These are phyloP conservation scores for Geotrichum cucujoidarum DNA, from an alignment of 1,139 yeast species.

Conservation along the genomic window DNA sequence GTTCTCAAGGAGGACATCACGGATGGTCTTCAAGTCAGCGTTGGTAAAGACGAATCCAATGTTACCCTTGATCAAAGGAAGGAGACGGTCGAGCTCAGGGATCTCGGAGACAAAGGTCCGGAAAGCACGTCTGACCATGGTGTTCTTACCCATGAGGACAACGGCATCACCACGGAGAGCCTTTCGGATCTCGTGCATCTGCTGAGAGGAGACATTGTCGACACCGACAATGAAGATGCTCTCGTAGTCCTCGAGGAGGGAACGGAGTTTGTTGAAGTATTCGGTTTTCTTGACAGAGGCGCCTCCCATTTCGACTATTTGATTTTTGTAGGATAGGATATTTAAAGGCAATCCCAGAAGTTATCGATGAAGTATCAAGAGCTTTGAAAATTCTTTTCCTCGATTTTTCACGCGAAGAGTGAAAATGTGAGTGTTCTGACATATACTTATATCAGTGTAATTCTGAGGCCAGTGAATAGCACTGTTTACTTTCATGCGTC, in stretches of 20 bases:
- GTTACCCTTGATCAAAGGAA: conserved; percentile 95
- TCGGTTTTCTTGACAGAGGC: conserved; percentile 94
- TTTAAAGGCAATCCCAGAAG: conserved; percentile 62
- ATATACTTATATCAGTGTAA: too few relatives aligned
- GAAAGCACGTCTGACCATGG: conserved; percentile 99
- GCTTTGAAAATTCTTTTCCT: too few relatives aligned
- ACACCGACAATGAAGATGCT: conserved; percentile 98
- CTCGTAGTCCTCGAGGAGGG: conserved; percentile 92
- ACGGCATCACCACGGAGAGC: conserved; percentile 91
- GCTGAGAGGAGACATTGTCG: conserved; percentile 99
- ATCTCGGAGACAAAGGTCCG: conserved; percentile 89
- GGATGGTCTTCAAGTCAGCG: conserved; percentile 83
- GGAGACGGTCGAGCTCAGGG: conserved; percentile 92
- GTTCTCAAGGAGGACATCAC: conserved; percentile 82
- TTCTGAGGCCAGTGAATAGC: too few relatives aligned
- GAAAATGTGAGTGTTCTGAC: too few relatives aligned
- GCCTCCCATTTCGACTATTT: conserved; percentile 99
- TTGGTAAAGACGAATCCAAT: conserved; percentile 99
- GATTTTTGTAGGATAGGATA: conserved; percentile 73
- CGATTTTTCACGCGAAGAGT: too few relatives aligned
- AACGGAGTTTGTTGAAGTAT: conserved; percentile 93
- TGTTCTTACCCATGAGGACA: conserved; percentile 99
- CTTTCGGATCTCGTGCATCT: conserved; percentile 99
- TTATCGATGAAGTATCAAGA: too few relatives aligned
- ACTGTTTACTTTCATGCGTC: too few relatives aligned